Conservation (phyloP, 768 basidiomycete species). For the Boletus coccyginus region DNA sequence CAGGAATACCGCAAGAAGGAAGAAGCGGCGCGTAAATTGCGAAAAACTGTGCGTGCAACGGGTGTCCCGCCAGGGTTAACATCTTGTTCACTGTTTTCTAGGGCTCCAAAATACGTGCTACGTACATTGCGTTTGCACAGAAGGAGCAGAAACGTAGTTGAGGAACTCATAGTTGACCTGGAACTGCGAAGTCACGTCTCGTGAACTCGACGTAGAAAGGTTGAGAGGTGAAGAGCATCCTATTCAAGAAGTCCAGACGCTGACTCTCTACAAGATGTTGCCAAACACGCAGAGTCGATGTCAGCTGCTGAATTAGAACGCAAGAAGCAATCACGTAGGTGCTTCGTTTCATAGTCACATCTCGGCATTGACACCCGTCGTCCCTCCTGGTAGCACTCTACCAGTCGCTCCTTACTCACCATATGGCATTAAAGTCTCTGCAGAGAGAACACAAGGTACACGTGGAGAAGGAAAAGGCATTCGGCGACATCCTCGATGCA, state of each 20-base stretch:
- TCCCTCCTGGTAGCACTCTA: constrained; percentile 64
- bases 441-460: constrained; percentile 69
- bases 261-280: constrained; percentile 53
- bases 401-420: constrained; percentile 66
- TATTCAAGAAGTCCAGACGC: not conserved
- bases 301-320: constrained; percentile 79
- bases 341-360: not conserved
- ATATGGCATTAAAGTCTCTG: constrained; percentile 73
- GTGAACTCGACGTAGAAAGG: constrained; percentile 70
- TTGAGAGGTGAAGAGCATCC: constrained; percentile 54
- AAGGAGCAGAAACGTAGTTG: constrained; percentile 87
- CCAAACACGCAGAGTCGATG: constrained; percentile 73
- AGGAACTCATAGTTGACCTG: constrained; percentile 54
- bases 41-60: constrained; percentile 62
- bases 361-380: not conserved
- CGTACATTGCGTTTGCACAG: constrained; percentile 83
- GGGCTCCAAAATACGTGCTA: constrained; percentile 89
- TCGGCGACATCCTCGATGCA: constrained; percentile 79
- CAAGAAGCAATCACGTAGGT: constrained; percentile 84
- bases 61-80: not conserved
- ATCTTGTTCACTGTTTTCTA: constrained; percentile 28
- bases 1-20: constrained; percentile 61
- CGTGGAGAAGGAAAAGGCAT: constrained; percentile 68
- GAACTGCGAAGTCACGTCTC: constrained; percentile 55
- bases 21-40: constrained; percentile 74